Evolutionary conservation across 108 stramenopile species (phyloP).

Genomic region (Fistulifera pelliculosa): DNA sequence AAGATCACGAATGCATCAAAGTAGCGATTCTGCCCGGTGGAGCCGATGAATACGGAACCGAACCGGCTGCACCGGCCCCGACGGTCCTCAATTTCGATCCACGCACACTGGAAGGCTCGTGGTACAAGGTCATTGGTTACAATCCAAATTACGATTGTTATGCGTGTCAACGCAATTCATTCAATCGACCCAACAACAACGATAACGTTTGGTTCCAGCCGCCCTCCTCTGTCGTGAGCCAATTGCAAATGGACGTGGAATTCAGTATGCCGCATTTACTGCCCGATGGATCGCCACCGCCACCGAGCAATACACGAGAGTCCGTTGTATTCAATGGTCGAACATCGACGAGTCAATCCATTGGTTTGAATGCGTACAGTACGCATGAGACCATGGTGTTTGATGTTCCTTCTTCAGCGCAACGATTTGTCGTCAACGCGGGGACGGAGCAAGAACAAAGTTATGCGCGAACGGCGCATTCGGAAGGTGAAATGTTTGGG

Average conservation of each 20-base stretch:
- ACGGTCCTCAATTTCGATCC: slow-evolving; percentile 78
- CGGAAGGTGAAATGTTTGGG: slow-evolving; percentile 91
- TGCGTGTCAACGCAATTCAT: slow-evolving; percentile 94
- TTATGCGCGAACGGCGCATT: slow-evolving; percentile 80
- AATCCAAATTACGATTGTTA: slow-evolving; percentile 98
- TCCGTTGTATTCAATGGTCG: slow-evolving; percentile 17
- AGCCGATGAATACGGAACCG: slow-evolving; percentile 63
- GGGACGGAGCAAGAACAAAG: slow-evolving; percentile 38
- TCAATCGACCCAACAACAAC: slow-evolving; percentile 42
- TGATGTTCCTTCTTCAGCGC: slow-evolving; percentile 26
- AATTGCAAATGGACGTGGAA: slow-evolving; percentile 78
- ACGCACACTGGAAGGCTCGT: slow-evolving; percentile 75
- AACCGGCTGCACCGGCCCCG: slow-evolving; percentile 69
- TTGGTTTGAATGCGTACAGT: slow-evolving; percentile 73
- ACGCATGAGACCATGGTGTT: slow-evolving; percentile 87
- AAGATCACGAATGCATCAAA: slow-evolving; percentile 96
- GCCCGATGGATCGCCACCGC: slow-evolving; percentile 76
- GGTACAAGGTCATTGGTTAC: slow-evolving; percentile 96
- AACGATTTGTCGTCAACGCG: slow-evolving; percentile 44
- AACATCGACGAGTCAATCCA: slow-evolving; percentile 38
- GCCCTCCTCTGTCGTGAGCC: slow-evolving; percentile 9
- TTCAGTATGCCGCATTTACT: slow-evolving; percentile 87
- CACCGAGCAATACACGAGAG: slow-evolving; percentile 61
- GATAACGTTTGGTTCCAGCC: slow-evolving; percentile 6
- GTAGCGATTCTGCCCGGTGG: slow-evolving; percentile 89